A percentile compares a stretch with the other conserved stretches of the same genome.
Evolutionary conservation across 1,284 basidiomycete species (phyloP).

Genomic region (Ceratobasidium papillatum): DNA sequence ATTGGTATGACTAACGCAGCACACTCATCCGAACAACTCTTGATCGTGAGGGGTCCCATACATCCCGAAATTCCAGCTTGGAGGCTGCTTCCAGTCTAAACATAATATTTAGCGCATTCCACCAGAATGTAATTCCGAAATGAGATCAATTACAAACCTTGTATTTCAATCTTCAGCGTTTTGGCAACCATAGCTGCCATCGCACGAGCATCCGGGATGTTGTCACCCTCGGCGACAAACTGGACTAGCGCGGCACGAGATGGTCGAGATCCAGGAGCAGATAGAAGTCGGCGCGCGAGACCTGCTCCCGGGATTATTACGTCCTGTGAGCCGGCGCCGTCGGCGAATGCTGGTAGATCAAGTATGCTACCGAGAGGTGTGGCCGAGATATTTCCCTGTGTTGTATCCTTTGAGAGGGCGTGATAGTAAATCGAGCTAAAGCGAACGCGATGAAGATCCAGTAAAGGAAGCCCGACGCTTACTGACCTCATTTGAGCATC

Average conservation of each 20-base stretch:
- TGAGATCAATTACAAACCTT: conserved; percentile 12
- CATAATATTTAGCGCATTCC: neutral
- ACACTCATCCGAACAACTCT: conserved; percentile 67
- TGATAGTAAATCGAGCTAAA: conserved; percentile 21
- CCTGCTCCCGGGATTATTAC: conserved; percentile 31
- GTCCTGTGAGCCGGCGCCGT: neutral
- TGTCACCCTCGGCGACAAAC: conserved; percentile 36
- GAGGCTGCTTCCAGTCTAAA: conserved; percentile 65
- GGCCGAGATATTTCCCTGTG: conserved; percentile 16
- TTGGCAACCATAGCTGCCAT: conserved; percentile 36
- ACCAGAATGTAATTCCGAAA: neutral
- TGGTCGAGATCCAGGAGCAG: conserved; percentile 19
- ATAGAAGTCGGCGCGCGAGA: conserved; percentile 36
- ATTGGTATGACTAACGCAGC: neutral
- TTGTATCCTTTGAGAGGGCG: conserved; percentile 30
- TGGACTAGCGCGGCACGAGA: conserved; percentile 26
- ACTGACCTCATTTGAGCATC: conserved; percentile 40
- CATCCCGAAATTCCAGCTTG: conserved; percentile 70
- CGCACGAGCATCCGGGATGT: conserved; percentile 32
- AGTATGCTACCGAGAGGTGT: conserved; percentile 30
- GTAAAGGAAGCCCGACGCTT: neutral
- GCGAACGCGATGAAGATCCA: neutral
- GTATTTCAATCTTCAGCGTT: conserved; percentile 23
- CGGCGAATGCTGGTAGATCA: conserved; percentile 16
- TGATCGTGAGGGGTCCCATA: conserved; percentile 78